Percentiles rank a stretch among this genome's conserved stretches.
These are phyloP conservation scores for Podospora pseudocomata DNA, from an alignment of 495 filamentous ascomycete genomes.

Conservation along the genomic window DNA sequence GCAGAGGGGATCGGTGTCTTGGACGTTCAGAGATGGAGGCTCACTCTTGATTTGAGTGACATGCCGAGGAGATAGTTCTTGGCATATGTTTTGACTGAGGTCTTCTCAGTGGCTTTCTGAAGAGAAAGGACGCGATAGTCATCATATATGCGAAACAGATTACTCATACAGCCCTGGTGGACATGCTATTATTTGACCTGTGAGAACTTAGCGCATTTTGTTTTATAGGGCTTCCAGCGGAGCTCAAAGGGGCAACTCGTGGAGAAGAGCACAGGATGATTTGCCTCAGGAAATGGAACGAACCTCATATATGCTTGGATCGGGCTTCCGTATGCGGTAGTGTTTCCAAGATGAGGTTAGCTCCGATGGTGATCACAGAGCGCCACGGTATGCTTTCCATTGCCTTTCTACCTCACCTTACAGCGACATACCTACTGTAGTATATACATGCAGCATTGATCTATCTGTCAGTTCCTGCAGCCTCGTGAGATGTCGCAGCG, in stretches of 20 bases:
- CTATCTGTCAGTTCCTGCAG: not conserved
- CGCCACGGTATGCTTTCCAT: not conserved
- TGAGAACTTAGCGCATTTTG: not conserved
- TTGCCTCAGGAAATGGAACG: not conserved
- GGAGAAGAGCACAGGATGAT: not conserved
- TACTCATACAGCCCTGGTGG: constrained; percentile 1
- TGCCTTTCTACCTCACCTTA: not conserved
- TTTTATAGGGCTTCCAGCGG: not conserved
- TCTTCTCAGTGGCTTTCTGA: not conserved
- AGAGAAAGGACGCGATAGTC: not conserved
- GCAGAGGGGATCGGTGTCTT: not conserved
- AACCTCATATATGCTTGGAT: not conserved
- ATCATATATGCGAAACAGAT: constrained; percentile 2
- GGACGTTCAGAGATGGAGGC: not conserved
- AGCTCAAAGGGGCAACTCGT: constrained; percentile 9
- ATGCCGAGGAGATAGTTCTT: not conserved
- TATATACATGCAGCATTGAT: not conserved
- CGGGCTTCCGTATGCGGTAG: constrained; percentile 12
- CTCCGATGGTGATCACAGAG: not conserved
- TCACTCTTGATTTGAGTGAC: not conserved
- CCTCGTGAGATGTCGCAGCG: not conserved
- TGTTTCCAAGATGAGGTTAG: constrained; percentile 15
- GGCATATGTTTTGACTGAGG: not conserved
- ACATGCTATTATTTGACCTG: not conserved
- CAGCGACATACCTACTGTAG: not conserved